Evolutionary conservation across 352 stramenopile genomes (phyloP), one percentile per base, ranked within the genome.

Genomic region (Phytophthora hibernalis): DNA sequence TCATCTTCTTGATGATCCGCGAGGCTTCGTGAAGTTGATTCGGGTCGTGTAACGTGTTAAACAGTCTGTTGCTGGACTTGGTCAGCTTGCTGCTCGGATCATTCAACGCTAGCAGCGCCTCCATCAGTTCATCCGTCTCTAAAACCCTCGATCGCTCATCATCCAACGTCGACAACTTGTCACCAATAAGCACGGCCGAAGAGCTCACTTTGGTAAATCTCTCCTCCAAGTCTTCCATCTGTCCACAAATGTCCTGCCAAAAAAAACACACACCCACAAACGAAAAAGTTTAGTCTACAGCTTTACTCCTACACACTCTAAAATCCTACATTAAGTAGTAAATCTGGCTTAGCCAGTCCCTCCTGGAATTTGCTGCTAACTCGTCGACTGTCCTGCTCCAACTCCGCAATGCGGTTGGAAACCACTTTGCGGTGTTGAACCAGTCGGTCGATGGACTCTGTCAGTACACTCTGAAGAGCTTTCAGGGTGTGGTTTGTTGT

Each of bases 121-220:
- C 84, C 74, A 93, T 85, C 31, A 93, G 65, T 43, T 95, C 86
- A 43, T 92, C 81, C 6, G 86, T 93, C 56, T 95, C 84, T 15
- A 92, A 62, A 26, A 90, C 86, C 18, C 83, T 80, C 5, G 71
- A 79, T 24, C 84, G 69, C 43, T 95, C 86, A 12, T 78, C 74
- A 55, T 95, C 84, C 43, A 95, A 68, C 13, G 70, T 77, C 16
- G 83, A 74, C 9, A 95, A 57, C n/a, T 72, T 74, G 50, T 93
- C 84, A 28, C 86, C 86, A 42, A 95, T 90, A 10, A 86, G 68
- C 18, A 95, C 78, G 8, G 86, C 86, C 0, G 86, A 87, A n/a
- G 85, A 91, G 50, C 86, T 95, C 54, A 95, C 84, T 77, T 95
- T 95, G 16, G 84, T 90, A 60, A 95, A 95, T 42, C 86, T 82